Conservation (phyloP, 2,329 filamentous ascomycete genomes). For the Trichophyton mentagrophytes region DNA sequence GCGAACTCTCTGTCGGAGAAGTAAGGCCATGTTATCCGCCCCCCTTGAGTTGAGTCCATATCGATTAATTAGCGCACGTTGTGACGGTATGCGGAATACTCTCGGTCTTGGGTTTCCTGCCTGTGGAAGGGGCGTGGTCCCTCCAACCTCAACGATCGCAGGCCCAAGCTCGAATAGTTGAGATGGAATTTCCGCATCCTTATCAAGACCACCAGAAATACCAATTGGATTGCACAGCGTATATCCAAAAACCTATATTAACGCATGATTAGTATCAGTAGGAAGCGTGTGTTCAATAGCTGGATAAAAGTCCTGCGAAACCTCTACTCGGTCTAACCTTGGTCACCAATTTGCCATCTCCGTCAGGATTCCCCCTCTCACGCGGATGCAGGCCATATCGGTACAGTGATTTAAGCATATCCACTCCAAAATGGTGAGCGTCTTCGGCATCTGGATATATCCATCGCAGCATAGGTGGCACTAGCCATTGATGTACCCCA, state of each 20-base stretch:
- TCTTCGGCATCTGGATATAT: slow-evolving; percentile 52
- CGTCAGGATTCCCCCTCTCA: slow-evolving; percentile 55
- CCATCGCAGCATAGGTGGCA: slow-evolving; percentile 37
- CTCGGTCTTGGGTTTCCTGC: slow-evolving; percentile 75
- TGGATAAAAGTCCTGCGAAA: background rate
- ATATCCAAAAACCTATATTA: slow-evolving; percentile 56
- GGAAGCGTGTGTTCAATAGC: background rate
- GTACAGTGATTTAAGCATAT: slow-evolving; percentile 59
- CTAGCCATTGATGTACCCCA: slow-evolving; percentile 53
- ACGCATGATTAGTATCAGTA: background rate
- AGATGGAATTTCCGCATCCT: slow-evolving; percentile 80
- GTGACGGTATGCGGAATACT: slow-evolving; percentile 71
- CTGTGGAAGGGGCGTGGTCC: slow-evolving; percentile 77
- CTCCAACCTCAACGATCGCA: slow-evolving; percentile 81
- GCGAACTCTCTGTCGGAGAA: slow-evolving; percentile 63
- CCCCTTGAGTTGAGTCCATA: slow-evolving; percentile 91
- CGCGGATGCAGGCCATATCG: slow-evolving; percentile 64
- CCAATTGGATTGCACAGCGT: slow-evolving; percentile 74
- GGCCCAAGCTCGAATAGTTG: slow-evolving; percentile 74
- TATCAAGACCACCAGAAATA: slow-evolving; percentile 91
- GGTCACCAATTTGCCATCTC: slow-evolving; percentile 41
- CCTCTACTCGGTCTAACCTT: slow-evolving; percentile 26
- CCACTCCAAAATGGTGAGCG: slow-evolving; percentile 71
- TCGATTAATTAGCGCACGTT: slow-evolving; percentile 84
- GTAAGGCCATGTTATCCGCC: slow-evolving; percentile 71